phyloP scores from a whole-genome alignment of 2,329 filamentous ascomycete genomes.

The Parastagonospora avenae region DNA sequence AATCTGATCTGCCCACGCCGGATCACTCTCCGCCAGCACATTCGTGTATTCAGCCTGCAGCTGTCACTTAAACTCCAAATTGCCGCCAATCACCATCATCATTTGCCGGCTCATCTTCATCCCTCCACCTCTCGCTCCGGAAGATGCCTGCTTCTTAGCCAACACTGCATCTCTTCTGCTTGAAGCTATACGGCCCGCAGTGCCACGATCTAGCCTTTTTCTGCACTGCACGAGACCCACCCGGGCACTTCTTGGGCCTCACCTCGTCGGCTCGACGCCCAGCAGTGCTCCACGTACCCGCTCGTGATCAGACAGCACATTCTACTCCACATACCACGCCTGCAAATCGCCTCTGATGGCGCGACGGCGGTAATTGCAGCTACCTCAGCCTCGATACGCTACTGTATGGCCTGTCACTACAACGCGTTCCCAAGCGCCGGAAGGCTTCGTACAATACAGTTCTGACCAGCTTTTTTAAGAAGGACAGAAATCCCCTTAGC shows the following conservation, averaged over 20 bases:
- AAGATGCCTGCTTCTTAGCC: slow-evolving; percentile 10
- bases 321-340: slow-evolving; percentile 17
- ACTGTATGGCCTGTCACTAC: slow-evolving; percentile 23
- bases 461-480: slow-evolving; percentile 24
- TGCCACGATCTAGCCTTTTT: slow-evolving; percentile 34
- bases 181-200: slow-evolving; percentile 31
- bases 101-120: slow-evolving; percentile 1
- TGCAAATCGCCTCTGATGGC: slow-evolving; percentile 13
- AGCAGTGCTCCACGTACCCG: slow-evolving; percentile 28
- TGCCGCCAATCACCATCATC: slow-evolving; percentile 27
- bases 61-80: slow-evolving; percentile 18
- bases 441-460: slow-evolving; percentile 26
- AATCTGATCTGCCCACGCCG: slow-evolving; percentile 6
- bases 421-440: slow-evolving; percentile 27
- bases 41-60: slow-evolving; percentile 22
- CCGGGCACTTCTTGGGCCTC: slow-evolving; percentile 19
- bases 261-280: slow-evolving; percentile 21
- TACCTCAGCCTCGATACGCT: slow-evolving; percentile 23
- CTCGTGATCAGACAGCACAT: slow-evolving; percentile 27
- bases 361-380: slow-evolving; percentile 19
- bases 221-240: slow-evolving; percentile 40
- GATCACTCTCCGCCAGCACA: slow-evolving; percentile 22
- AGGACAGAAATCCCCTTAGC: slow-evolving; percentile 30
- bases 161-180: slow-evolving; percentile 13
- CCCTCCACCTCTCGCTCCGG: slow-evolving; percentile 7